Evolutionary conservation across 2,329 filamentous ascomycete species (phyloP).

Genomic region (Fusarium sp.): DNA sequence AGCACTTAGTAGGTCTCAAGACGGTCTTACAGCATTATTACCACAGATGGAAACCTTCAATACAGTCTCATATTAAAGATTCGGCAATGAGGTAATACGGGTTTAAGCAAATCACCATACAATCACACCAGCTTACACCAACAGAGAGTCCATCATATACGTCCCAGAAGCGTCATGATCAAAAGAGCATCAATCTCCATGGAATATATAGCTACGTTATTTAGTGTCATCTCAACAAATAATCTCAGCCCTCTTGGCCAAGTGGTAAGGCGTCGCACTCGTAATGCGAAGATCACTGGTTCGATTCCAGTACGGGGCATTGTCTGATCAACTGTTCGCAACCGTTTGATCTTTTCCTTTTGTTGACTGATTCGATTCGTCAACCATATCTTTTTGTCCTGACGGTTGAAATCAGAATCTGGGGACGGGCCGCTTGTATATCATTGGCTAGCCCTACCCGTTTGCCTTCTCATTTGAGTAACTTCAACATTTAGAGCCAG

Average conservation of each 20-base stretch:
- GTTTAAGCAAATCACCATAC: too few species aligned
- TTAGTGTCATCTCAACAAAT: neutral
- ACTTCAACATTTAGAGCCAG: neutral
- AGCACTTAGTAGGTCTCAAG: too few species aligned
- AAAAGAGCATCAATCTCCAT: too few species aligned
- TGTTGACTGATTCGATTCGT: neutral
- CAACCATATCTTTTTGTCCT: neutral
- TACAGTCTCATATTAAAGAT: too few species aligned
- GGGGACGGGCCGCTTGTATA: constrained; percentile 3
- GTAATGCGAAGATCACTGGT: constrained; percentile 45
- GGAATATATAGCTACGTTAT: neutral
- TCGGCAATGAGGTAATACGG: too few species aligned
- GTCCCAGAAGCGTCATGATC: too few species aligned
- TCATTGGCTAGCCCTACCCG: constrained; percentile 4
- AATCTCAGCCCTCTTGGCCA: constrained; percentile 41
- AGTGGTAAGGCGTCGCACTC: constrained; percentile 48
- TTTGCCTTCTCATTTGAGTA: neutral
- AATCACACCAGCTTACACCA: too few species aligned
- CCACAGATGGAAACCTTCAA: too few species aligned
- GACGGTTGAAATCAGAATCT: neutral
- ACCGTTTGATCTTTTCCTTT: constrained; percentile 18
- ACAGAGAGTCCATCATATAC: too few species aligned
- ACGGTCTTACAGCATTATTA: too few species aligned
- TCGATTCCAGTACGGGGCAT: constrained; percentile 41
- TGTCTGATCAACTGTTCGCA: constrained; percentile 9